phyloP scores from a whole-genome alignment of 345 rosid genomes.

The Syzygium jambos region DNA sequence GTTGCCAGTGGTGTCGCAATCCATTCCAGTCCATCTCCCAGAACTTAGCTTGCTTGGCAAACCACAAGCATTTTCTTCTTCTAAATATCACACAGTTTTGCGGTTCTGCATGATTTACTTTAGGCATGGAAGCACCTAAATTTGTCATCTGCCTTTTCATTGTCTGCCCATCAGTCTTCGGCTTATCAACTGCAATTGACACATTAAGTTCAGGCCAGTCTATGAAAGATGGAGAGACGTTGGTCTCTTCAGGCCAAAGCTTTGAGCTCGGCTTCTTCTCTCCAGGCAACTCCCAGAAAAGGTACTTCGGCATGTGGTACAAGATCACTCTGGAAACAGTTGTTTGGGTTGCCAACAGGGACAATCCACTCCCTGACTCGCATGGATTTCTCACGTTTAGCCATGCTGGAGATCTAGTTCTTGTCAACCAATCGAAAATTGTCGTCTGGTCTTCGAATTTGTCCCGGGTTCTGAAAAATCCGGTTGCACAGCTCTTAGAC shows the following conservation, averaged over 20 bases:
- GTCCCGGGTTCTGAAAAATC: conserved; percentile 1
- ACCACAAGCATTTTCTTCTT: neutral
- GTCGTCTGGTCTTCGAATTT: conserved; percentile 14
- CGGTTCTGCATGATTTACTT: neutral
- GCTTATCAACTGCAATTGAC: neutral
- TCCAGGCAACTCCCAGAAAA: neutral
- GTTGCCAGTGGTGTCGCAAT: neutral
- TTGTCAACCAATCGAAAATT: neutral
- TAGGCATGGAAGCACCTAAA: neutral
- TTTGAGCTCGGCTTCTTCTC: conserved; percentile 16
- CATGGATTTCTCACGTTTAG: conserved; percentile 11
- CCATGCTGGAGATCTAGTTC: conserved; percentile 1
- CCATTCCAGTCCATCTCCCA: neutral
- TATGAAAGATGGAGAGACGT: neutral
- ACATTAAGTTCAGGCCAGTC: neutral
- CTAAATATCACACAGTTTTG: neutral
- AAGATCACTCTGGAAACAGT: neutral
- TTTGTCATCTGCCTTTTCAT: neutral
- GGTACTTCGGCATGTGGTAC: conserved; percentile 32
- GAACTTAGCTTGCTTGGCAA: neutral
- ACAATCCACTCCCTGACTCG: conserved; percentile 7
- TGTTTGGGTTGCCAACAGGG: conserved; percentile 45
- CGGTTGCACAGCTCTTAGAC: conserved; percentile 18
- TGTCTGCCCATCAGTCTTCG: neutral
- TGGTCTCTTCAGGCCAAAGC: neutral